These are phyloP conservation scores for Pulveroboletus sp. DNA, from an alignment of 768 basidiomycete species.

Conservation along the genomic window DNA sequence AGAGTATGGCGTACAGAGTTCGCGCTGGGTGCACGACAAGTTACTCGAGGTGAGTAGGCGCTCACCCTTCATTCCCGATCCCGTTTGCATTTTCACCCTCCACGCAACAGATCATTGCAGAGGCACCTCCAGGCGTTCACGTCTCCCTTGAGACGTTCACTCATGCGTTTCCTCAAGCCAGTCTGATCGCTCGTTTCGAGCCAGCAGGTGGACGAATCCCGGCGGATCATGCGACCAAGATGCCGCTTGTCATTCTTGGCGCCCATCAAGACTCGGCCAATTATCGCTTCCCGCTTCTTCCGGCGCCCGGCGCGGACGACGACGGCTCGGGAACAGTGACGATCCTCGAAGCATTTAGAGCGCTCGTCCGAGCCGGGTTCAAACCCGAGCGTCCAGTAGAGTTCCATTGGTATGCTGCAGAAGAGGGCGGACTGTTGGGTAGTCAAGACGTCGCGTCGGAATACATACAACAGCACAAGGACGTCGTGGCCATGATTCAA, in stretches of 20 bases:
- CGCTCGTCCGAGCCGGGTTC: conserved; percentile 64
- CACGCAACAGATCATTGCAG: conserved; percentile 7
- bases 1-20: conserved; percentile 36
- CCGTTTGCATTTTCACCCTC: background rate
- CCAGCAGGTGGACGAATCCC: conserved; percentile 1
- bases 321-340: conserved; percentile 66
- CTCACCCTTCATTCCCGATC: too few species aligned
- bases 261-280: conserved; percentile 45
- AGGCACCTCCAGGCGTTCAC: conserved; percentile 9
- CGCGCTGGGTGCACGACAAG: conserved; percentile 34
- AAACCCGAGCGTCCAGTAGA: conserved; percentile 62
- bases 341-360: conserved; percentile 75
- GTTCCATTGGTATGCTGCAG: conserved; percentile 84
- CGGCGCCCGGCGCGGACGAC: conserved; percentile 49
- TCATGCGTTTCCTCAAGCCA: conserved; percentile 18
- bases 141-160: conserved; percentile 23
- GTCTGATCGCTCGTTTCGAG: conserved; percentile 27
- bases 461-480: conserved; percentile 43
- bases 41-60: conserved; percentile 4
- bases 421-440: conserved; percentile 37
- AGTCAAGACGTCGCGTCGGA: conserved; percentile 48
- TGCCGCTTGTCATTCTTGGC: conserved; percentile 36
- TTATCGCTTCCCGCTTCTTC: conserved; percentile 36
- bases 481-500: conserved; percentile 50
- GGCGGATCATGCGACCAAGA: conserved; percentile 4